Conservation (phyloP, 352 stramenopile species). For the Phytophthora sp. region DNA sequence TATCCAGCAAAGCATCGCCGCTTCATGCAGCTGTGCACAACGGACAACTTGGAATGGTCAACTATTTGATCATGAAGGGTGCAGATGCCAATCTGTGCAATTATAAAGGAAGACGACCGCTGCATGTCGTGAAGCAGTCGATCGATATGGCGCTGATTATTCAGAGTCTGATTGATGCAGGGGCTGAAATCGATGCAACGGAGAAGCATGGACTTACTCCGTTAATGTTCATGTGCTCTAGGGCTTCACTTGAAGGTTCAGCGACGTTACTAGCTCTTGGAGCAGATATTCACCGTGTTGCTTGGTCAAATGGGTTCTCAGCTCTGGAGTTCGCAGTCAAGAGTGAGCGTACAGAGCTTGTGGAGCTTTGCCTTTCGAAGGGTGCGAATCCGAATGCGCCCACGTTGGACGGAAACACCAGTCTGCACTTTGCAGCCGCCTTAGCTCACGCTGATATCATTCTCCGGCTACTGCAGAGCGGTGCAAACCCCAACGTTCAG, state of each 20-base stretch:
- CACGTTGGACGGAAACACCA: conserved; percentile 72
- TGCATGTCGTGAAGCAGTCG: conserved; percentile 68
- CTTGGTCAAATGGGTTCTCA: conserved; percentile 82
- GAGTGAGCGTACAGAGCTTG: conserved; percentile 49
- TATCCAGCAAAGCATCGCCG: conserved; percentile 54
- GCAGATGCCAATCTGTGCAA: conserved; percentile 69
- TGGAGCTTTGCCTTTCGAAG: conserved; percentile 75
- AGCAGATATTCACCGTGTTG: conserved; percentile 61
- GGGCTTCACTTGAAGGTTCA: conserved; percentile 68
- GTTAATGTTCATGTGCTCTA: conserved; percentile 76
- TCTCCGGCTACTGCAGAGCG: conserved; percentile 53
- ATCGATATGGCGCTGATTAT: conserved; percentile 72
- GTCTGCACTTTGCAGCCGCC: conserved; percentile 70
- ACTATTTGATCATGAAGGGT: conserved; percentile 60
- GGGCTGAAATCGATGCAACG: conserved; percentile 61
- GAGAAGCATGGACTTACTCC: conserved; percentile 79
- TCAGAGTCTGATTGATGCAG: conserved; percentile 57
- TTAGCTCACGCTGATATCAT: conserved; percentile 56
- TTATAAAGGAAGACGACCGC: conserved; percentile 56
- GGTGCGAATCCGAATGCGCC: conserved; percentile 63
- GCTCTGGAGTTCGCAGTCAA: conserved; percentile 67
- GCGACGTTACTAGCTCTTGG: conserved; percentile 75
- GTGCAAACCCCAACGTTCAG: conserved; percentile 60
- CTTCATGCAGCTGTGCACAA: conserved; percentile 71
- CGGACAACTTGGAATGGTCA: conserved; percentile 67